phyloP scores from a whole-genome alignment of 164 flowering plant species.

The Piper betle region DNA sequence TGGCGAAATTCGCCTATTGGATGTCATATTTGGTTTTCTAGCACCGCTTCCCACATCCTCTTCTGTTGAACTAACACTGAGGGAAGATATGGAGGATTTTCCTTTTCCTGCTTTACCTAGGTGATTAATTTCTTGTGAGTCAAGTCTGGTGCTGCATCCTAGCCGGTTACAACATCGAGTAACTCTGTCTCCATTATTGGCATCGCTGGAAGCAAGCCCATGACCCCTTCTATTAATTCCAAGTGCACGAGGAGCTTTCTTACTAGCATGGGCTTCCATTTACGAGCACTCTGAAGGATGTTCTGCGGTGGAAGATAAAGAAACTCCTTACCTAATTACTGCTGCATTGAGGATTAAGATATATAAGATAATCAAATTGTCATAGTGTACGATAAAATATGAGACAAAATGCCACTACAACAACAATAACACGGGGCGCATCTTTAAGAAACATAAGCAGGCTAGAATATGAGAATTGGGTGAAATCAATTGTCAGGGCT shows the following conservation, averaged over 20 bases:
- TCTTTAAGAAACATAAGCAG: too few relatives aligned
- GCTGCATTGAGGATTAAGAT: neutral
- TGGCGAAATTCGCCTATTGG: constrained; percentile 19
- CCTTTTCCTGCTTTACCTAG: constrained; percentile 25
- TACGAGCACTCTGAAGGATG: neutral
- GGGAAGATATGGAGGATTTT: constrained; percentile 25
- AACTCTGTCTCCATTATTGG: constrained; percentile 22
- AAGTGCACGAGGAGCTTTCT: constrained; percentile 27
- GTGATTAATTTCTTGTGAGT: constrained; percentile 22
- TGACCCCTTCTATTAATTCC: constrained; percentile 30
- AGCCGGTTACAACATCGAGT: constrained; percentile 47
- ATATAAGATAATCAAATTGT: neutral
- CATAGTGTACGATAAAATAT: too few relatives aligned
- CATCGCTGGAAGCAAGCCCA: constrained; percentile 28
- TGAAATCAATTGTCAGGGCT: too few relatives aligned
- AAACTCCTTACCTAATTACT: neutral
- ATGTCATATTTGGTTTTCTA: constrained; percentile 20
- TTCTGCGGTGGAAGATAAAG: neutral
- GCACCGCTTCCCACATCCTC: constrained; percentile 27
- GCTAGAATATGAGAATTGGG: too few relatives aligned
- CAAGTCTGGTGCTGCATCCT: constrained; percentile 62
- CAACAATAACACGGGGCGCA: neutral
- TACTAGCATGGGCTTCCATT: constrained; percentile 53
- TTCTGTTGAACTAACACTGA: constrained; percentile 8
- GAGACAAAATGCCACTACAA: neutral